phyloP scores from a whole-genome alignment of 2,329 filamentous ascomycete species.

The Cytospora mali region DNA sequence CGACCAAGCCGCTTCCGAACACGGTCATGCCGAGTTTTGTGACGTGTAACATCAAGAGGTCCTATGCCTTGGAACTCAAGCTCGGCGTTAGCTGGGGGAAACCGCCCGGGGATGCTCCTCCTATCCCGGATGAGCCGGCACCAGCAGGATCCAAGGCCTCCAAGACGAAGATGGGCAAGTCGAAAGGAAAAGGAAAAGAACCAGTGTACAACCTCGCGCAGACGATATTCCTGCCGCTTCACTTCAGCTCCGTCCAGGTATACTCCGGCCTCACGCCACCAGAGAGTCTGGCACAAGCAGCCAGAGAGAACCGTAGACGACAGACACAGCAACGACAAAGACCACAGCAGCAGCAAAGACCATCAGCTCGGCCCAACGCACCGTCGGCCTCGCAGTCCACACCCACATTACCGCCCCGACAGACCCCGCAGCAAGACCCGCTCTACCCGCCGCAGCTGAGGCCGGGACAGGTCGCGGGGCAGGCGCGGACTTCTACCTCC shows the following conservation, averaged over 20 bases:
- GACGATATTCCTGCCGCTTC: conserved; percentile 75
- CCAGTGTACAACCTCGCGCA: conserved; percentile 55
- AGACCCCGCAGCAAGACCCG: conserved; percentile 45
- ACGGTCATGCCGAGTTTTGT: conserved; percentile 85
- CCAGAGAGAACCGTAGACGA: conserved; percentile 29
- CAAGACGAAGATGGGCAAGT: conserved; percentile 17
- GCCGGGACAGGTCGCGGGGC: conserved; percentile 31
- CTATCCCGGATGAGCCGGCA: conserved; percentile 25
- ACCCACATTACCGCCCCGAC: conserved; percentile 31
- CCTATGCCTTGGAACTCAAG: conserved; percentile 81
- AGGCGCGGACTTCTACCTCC: neutral
- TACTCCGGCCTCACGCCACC: conserved; percentile 89
- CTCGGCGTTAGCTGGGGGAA: conserved; percentile 77
- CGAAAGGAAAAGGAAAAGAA: conserved; percentile 41
- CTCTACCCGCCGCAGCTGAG: conserved; percentile 61
- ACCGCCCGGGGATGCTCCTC: conserved; percentile 39
- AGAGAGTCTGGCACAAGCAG: conserved; percentile 70
- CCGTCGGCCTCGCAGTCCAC: conserved; percentile 30
- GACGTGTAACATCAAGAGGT: conserved; percentile 82
- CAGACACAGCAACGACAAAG: conserved; percentile 28
- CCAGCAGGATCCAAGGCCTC: conserved; percentile 26
- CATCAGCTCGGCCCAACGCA: conserved; percentile 39
- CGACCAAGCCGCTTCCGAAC: conserved; percentile 71
- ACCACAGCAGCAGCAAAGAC: conserved; percentile 31
- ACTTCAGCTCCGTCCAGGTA: conserved; percentile 73